These are phyloP conservation scores for Xylaria sp. DNA, from an alignment of 2,329 filamentous ascomycete genomes.

Conservation along the genomic window DNA sequence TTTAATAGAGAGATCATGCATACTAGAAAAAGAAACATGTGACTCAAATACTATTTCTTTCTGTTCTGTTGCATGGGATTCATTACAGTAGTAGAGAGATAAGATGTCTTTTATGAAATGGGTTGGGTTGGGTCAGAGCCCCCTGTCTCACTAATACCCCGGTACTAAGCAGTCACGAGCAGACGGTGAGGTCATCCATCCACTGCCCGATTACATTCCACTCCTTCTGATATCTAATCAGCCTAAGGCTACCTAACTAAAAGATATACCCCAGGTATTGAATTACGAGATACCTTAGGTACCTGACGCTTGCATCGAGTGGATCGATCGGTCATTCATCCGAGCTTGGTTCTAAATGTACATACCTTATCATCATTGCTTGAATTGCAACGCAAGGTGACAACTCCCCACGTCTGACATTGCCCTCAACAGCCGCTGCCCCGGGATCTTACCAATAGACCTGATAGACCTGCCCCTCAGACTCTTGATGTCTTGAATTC, in stretches of 20 bases:
- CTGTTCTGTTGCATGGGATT: constrained; percentile 6
- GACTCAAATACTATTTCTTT: constrained; percentile 9
- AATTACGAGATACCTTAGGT: not conserved
- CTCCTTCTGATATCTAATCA: not conserved
- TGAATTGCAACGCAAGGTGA: constrained; percentile 16
- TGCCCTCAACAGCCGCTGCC: constrained; percentile 13
- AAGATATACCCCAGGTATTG: not conserved
- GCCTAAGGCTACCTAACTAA: not conserved
- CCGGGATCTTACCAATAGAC: not conserved
- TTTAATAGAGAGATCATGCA: not conserved
- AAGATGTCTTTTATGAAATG: constrained; percentile 10
- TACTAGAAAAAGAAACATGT: constrained; percentile 7
- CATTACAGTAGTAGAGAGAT: constrained; percentile 5
- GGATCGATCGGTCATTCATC: constrained; percentile 6
- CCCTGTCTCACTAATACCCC: constrained; percentile 15
- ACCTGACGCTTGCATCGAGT: not conserved
- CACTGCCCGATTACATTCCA: not conserved
- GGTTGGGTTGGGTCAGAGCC: not conserved
- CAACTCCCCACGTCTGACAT: constrained; percentile 26
- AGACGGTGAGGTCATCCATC: constrained; percentile 29
- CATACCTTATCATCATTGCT: constrained; percentile 1
- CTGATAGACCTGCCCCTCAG: not conserved
- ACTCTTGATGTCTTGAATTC: constrained; percentile 1
- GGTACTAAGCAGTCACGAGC: constrained; percentile 26
- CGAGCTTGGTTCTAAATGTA: not conserved